Percentiles rank a stretch among this genome's conserved stretches.
phyloP scores from a whole-genome alignment of 2,329 filamentous ascomycete genomes.

The Tolypocladium endophyticum region DNA sequence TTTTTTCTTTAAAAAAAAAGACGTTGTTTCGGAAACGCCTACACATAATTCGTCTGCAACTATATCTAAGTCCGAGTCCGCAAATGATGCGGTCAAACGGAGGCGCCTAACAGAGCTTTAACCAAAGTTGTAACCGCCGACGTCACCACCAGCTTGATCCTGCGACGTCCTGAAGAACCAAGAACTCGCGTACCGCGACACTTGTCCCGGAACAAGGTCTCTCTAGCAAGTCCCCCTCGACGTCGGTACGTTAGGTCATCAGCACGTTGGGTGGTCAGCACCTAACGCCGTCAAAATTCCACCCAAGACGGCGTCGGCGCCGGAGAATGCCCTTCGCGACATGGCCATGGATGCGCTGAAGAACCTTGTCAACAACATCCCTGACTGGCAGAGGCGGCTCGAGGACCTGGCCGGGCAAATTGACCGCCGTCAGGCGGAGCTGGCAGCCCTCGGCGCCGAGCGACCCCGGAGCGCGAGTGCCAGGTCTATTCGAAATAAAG shows the following conservation, averaged over 20 bases:
- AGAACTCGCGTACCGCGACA: neutral
- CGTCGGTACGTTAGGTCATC: conserved; percentile 17
- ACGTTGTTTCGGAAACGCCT: neutral
- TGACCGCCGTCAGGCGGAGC: conserved; percentile 48
- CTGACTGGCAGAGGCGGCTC: conserved; percentile 48
- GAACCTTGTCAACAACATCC: conserved; percentile 43
- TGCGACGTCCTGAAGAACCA: neutral
- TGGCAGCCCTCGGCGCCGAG: conserved; percentile 35
- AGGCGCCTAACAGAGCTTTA: neutral
- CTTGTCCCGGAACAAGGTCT: neutral
- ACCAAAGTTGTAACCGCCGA: neutral
- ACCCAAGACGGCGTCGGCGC: conserved; percentile 16
- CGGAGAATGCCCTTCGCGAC: conserved; percentile 16
- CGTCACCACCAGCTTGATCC: neutral
- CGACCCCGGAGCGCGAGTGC: conserved; percentile 17
- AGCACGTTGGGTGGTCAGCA: conserved; percentile 16
- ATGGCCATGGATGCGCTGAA: conserved; percentile 46
- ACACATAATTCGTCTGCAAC: neutral
- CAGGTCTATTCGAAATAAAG: conserved; percentile 37
- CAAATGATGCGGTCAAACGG: neutral
- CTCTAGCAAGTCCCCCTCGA: neutral
- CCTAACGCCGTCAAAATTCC: conserved; percentile 16
- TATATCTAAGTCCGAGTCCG: neutral
- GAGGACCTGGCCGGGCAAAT: conserved; percentile 52
- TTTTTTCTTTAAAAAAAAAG: too few relatives aligned